Evolutionary conservation across 1,284 basidiomycete genomes (phyloP).

Genomic region (Clitocybe nebularis): DNA sequence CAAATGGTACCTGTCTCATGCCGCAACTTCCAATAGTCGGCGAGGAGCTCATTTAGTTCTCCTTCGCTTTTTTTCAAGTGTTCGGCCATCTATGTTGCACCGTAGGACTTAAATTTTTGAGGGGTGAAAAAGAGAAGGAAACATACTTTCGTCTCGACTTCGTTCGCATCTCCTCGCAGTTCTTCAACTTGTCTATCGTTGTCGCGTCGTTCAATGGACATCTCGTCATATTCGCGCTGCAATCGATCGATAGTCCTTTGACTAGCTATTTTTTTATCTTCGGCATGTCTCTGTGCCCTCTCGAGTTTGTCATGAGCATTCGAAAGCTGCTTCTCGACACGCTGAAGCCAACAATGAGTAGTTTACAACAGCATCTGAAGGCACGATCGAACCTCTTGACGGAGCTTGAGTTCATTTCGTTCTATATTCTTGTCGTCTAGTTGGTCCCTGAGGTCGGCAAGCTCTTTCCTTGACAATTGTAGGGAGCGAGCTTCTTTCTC

Average conservation of each 20-base stretch:
- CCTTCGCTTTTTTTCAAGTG: slow-evolving; percentile 68
- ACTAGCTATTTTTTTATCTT: slow-evolving; percentile 67
- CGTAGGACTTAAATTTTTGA: slow-evolving; percentile 1
- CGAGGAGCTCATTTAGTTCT: slow-evolving; percentile 73
- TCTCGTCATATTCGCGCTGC: slow-evolving; percentile 72
- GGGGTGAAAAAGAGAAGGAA: slow-evolving; percentile 3
- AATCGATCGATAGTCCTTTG: slow-evolving; percentile 68
- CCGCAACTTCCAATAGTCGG: slow-evolving; percentile 77
- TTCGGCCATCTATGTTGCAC: slow-evolving; percentile 56
- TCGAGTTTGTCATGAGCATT: slow-evolving; percentile 78
- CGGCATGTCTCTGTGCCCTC: slow-evolving; percentile 67
- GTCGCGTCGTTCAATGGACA: slow-evolving; percentile 67
- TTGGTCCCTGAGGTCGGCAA: slow-evolving; percentile 60
- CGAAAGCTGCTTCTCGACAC: slow-evolving; percentile 66
- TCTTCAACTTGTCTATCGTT: slow-evolving; percentile 76
- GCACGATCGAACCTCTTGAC: slow-evolving; percentile 50
- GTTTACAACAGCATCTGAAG: slow-evolving; percentile 4
- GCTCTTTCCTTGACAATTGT: slow-evolving; percentile 58
- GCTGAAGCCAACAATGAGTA: slow-evolving; percentile 38
- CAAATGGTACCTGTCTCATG: slow-evolving; percentile 63
- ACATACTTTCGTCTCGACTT: slow-evolving; percentile 57
- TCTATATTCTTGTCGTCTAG: slow-evolving; percentile 71
- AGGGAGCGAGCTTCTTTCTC: slow-evolving; percentile 65
- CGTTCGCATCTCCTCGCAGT: slow-evolving; percentile 61
- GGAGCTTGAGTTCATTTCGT: slow-evolving; percentile 60